Base-by-base conservation (phyloP, 2,329 filamentous ascomycete genomes). In the Didymella pomorum region DNA sequence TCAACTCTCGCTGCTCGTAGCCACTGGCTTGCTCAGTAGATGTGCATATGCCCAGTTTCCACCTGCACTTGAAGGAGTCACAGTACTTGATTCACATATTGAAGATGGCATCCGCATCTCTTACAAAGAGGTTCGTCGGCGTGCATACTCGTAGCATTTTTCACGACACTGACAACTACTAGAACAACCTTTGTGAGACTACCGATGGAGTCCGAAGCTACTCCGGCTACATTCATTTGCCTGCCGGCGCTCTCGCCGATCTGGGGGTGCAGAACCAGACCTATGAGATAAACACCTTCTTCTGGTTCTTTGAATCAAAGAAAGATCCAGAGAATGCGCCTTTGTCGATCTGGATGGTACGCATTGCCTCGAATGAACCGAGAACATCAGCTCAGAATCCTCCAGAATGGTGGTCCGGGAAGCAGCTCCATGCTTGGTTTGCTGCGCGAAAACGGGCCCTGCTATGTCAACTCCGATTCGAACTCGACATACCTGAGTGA, bases 211-310 rank as follows among this genome's bases (percentile, higher is more conserved):
- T 87, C 43, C 82, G 80, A 62, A 82, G 81, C 29, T 89, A 87
- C 72, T 82, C 83, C 0, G 86, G 86, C 31, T 88, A 87, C 62
- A 82, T 88, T 14, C 81, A 84, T 70, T 78, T 88, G 4, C 83
- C 84, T 1, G 79, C 81, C 2, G 78, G 78, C 26, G 75, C 79
- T 4, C 63, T 78, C n/a, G 69, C 72, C 18, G 76, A 78, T 33
- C 60, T 73, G 1, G 71, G 71, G 8, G 69, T 74, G 16, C 64
- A 70, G 26, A 66, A 73, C 25, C 81, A 84, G 61, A 75, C 80
- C 11, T 84, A 84, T 58, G 76, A 81, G 7, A 59, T 54, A 8
- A 64, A 56, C 50, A 66, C 63, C 26, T 68, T 67, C 57, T 69
- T 66, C 31, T 69, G 63, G 66, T 68, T 61, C 56, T 64, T 68